phyloP scores from a whole-genome alignment of 106 monocot genomes.

The Xerophyta viscosa region DNA sequence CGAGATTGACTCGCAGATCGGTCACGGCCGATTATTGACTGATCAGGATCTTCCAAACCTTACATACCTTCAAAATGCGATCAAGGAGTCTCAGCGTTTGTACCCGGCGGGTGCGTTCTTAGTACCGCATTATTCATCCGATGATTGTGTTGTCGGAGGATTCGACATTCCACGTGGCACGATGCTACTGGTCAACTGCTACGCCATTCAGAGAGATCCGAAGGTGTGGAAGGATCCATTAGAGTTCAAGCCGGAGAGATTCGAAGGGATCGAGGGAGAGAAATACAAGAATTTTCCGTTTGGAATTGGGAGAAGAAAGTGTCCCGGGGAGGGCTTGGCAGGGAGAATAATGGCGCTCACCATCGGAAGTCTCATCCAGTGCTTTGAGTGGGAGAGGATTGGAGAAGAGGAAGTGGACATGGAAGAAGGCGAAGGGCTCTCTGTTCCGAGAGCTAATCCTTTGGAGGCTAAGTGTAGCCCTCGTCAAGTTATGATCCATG shows the following conservation, averaged over 20 bases:
- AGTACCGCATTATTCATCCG: slow-evolving; percentile 17
- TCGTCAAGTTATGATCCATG: no score
- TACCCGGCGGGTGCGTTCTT: slow-evolving; percentile 14
- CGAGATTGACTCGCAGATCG: no score
- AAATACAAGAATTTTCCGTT: slow-evolving; percentile 1
- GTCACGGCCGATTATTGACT: neutral
- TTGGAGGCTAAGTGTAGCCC: no score
- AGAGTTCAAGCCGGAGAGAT: no score
- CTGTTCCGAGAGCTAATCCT: no score
- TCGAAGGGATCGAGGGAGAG: neutral
- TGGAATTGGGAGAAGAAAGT: slow-evolving; percentile 6
- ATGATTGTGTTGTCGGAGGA: slow-evolving; percentile 16
- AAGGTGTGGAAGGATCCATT: slow-evolving; percentile 15
- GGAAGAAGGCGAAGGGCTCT: slow-evolving; percentile 2
- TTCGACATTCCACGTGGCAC: slow-evolving; percentile 18
- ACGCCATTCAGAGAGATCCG: slow-evolving; percentile 25
- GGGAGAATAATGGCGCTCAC: neutral
- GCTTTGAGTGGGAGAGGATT: slow-evolving; percentile 9
- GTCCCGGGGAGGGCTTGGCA: slow-evolving; percentile 1
- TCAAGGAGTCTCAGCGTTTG: slow-evolving; percentile 7
- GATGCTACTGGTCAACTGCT: slow-evolving; percentile 23
- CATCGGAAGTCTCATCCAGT: slow-evolving; percentile 2
- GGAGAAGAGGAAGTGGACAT: slow-evolving; percentile 5
- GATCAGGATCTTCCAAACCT: neutral
- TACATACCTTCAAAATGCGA: neutral